Percentiles rank a stretch among this genome's conserved stretches.
These are phyloP conservation scores for Sugiyamaella pinicola DNA, from an alignment of 1,139 yeast species.

Conservation along the genomic window DNA sequence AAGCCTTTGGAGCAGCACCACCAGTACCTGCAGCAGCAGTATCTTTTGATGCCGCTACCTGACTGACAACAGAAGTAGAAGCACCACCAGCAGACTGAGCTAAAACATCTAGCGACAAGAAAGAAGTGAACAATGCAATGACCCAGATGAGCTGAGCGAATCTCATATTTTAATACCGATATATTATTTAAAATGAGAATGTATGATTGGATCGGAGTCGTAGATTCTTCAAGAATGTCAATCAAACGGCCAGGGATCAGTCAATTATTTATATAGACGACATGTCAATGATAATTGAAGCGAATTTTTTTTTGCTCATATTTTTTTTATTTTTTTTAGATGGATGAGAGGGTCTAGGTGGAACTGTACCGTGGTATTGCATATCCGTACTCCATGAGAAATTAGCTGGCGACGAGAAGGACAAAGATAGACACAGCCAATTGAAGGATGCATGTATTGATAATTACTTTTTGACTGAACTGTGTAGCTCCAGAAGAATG, in stretches of 20 bases:
- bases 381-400: background rate
- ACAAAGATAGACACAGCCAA: background rate
- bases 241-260: slow-evolving; percentile 8
- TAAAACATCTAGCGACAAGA: background rate
- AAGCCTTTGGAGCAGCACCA: background rate
- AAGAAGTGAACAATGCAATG: slow-evolving; percentile 1
- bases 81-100: slow-evolving; percentile 1
- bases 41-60: background rate
- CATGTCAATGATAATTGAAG: background rate
- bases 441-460: background rate
- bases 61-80: background rate
- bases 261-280: slow-evolving; percentile 1
- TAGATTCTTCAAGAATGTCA: background rate
- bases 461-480: background rate
- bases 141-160: slow-evolving; percentile 5
- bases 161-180: slow-evolving; percentile 1
- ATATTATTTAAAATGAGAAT: background rate
- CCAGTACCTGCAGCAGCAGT: background rate
- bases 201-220: background rate
- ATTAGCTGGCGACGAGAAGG: background rate
- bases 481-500: too few relatives aligned
- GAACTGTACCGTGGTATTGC: background rate
- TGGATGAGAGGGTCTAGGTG: background rate
- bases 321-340: slow-evolving; percentile 1
- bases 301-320: background rate